phyloP scores from a whole-genome alignment of 352 stramenopile genomes.

The Thalassiosira hispida region DNA sequence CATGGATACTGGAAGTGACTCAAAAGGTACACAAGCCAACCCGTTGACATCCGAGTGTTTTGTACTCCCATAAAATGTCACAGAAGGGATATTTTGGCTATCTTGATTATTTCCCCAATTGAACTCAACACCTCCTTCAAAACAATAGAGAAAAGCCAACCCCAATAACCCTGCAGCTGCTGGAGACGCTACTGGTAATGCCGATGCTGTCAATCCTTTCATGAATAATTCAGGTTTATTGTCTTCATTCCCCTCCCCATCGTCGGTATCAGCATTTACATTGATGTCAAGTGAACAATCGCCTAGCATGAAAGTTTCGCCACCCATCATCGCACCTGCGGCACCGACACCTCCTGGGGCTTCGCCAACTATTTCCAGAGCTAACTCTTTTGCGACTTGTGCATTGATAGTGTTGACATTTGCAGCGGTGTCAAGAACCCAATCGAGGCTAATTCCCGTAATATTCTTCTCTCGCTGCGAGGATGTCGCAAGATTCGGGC shows the following conservation, averaged over 20 bases:
- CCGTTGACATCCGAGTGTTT: constrained; percentile 3
- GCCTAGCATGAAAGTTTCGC: constrained; percentile 69
- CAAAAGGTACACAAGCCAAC: too few species aligned
- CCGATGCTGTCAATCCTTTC: constrained; percentile 72
- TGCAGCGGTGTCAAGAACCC: constrained; percentile 76
- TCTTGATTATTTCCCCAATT: constrained; percentile 39
- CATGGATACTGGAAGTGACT: too few species aligned
- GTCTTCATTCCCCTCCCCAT: constrained; percentile 22
- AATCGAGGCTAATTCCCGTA: constrained; percentile 72
- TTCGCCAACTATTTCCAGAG: constrained; percentile 61
- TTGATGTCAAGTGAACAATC: constrained; percentile 66
- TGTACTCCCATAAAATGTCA: constrained; percentile 70
- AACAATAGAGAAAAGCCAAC: constrained; percentile 75
- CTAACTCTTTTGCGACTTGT: constrained; percentile 67
- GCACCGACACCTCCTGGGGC: constrained; percentile 61
- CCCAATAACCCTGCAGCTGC: constrained; percentile 67
- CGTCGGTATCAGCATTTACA: neutral
- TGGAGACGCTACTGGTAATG: constrained; percentile 67
- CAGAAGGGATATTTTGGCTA: constrained; percentile 17
- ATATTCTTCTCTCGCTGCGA: constrained; percentile 64
- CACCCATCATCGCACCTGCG: constrained; percentile 59
- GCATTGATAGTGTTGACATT: constrained; percentile 79
- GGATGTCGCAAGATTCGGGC: constrained; percentile 65
- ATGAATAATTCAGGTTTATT: constrained; percentile 63
- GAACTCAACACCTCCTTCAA: constrained; percentile 77